Conservation (phyloP, 108 stramenopile species). For the Pelagomonas calceolata region DNA sequence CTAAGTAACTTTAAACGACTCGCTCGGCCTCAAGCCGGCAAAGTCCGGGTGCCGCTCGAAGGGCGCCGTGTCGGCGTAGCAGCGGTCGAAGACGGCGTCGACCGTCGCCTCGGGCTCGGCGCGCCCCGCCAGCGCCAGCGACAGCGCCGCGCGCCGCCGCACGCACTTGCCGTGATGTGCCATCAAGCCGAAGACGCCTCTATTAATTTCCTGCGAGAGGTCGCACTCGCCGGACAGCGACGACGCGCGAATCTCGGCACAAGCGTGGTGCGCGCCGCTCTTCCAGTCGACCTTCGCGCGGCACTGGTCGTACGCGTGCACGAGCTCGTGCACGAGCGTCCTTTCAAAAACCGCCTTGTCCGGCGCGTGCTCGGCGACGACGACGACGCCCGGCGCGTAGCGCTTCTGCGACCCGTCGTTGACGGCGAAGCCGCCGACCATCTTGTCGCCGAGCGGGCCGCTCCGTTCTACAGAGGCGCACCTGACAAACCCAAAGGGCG, state of each 20-base stretch:
- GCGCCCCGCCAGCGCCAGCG: neutral
- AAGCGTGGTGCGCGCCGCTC: constrained; percentile 25
- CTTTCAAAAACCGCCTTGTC: constrained; percentile 20
- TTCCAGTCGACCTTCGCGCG: constrained; percentile 25
- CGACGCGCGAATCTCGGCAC: constrained; percentile 27
- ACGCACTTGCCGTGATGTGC: constrained; percentile 30
- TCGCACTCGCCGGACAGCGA: constrained; percentile 29
- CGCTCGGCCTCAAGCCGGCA: too few species aligned
- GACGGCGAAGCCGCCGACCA: neutral
- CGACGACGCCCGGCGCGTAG: constrained; percentile 11
- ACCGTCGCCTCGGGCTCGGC: neutral
- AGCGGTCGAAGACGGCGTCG: neutral
- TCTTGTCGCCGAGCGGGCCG: too few species aligned
- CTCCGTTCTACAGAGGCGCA: neutral
- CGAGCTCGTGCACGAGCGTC: constrained; percentile 33
- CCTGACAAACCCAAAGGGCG: neutral
- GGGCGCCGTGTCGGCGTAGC: neutral
- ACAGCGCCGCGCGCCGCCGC: constrained; percentile 19
- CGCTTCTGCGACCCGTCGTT: neutral
- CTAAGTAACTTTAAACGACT: too few species aligned
- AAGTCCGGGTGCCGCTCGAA: neutral
- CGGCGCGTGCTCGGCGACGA: constrained; percentile 21
- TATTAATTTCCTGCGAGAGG: constrained; percentile 19
- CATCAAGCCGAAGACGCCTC: constrained; percentile 17
- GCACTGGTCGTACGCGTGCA: constrained; percentile 33